Evolutionary conservation across 2,329 filamentous ascomycete genomes (phyloP).

Genomic region (Zymoseptoria pseudotritici): DNA sequence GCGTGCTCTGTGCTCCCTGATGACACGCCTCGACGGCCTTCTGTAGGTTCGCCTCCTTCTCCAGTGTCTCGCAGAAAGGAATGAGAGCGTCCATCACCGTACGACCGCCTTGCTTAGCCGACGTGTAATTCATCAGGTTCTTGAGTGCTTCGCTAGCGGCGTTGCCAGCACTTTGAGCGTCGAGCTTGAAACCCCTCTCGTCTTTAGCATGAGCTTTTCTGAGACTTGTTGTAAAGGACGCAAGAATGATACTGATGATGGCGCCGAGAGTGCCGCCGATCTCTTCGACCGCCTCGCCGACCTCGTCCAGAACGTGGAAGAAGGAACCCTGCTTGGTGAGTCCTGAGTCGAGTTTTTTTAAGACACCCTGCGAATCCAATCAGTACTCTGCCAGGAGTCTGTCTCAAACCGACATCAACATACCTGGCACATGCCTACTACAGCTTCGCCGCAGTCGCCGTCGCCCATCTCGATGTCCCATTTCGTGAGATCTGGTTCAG

Average conservation of each 20-base stretch:
- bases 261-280: constrained; percentile 33
- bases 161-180: constrained; percentile 18
- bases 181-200: constrained; percentile 16
- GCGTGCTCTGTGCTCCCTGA: constrained; percentile 28
- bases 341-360: constrained; percentile 25
- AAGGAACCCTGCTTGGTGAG: constrained; percentile 24
- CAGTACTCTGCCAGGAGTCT: background rate
- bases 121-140: constrained; percentile 36
- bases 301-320: constrained; percentile 29
- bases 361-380: constrained; percentile 14
- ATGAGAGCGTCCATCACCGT: constrained; percentile 35
- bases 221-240: constrained; percentile 35
- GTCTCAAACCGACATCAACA: background rate
- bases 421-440: constrained; percentile 31
- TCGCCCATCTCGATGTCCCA: constrained; percentile 60
- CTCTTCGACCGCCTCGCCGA: constrained; percentile 30
- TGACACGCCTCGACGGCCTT: constrained; percentile 28
- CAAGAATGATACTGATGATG: constrained; percentile 31
- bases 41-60: constrained; percentile 17
- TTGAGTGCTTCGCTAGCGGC: constrained; percentile 34
- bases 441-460: constrained; percentile 57
- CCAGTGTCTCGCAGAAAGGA: constrained; percentile 31
- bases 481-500: constrained; percentile 56
- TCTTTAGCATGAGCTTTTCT: constrained; percentile 25
- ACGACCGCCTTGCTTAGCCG: constrained; percentile 28